phyloP scores from a whole-genome alignment of 306 rosid species.

The Cicer arietinum region DNA sequence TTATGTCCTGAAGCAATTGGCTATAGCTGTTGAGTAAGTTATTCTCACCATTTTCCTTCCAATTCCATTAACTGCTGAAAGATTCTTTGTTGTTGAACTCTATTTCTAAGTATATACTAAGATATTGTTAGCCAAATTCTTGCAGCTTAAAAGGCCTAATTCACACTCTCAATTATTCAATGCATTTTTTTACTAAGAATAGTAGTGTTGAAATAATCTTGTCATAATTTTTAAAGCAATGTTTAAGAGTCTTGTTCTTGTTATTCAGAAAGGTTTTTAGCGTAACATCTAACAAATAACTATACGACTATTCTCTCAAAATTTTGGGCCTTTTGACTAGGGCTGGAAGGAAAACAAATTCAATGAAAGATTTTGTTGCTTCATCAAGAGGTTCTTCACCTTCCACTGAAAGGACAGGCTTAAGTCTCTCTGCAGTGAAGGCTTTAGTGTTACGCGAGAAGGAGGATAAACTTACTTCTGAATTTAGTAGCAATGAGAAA shows the following conservation, averaged over 20 bases:
- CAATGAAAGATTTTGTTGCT: slow-evolving; percentile 77
- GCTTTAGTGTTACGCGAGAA: slow-evolving; percentile 84
- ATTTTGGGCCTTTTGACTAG: slow-evolving; percentile 57
- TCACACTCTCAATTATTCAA: not conserved
- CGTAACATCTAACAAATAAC: not conserved
- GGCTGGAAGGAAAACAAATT: slow-evolving; percentile 80
- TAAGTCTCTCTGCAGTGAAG: slow-evolving; percentile 80
- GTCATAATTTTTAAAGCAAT: slow-evolving; percentile 28
- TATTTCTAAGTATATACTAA: slow-evolving; percentile 7
- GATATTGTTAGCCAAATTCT: slow-evolving; percentile 3
- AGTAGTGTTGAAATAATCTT: slow-evolving; percentile 37
- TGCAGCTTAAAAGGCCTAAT: slow-evolving; percentile 17
- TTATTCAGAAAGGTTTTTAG: slow-evolving; percentile 30
- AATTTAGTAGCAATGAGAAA: slow-evolving; percentile 64
- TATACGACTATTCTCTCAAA: slow-evolving; percentile 36
- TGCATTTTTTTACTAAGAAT: slow-evolving; percentile 2
- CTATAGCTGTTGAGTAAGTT: slow-evolving; percentile 89
- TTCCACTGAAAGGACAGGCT: slow-evolving; percentile 71
- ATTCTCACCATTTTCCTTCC: slow-evolving; percentile 38
- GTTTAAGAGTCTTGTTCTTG: slow-evolving; percentile 24
- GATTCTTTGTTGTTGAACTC: slow-evolving; percentile 35
- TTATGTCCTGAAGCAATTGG: slow-evolving; percentile 80
- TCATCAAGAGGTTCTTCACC: slow-evolving; percentile 72
- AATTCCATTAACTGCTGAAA: slow-evolving; percentile 25
- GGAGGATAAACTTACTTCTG: slow-evolving; percentile 69